Base-by-base conservation (phyloP, 2,329 filamentous ascomycete species). In the Pseudocercospora fuligena region DNA sequence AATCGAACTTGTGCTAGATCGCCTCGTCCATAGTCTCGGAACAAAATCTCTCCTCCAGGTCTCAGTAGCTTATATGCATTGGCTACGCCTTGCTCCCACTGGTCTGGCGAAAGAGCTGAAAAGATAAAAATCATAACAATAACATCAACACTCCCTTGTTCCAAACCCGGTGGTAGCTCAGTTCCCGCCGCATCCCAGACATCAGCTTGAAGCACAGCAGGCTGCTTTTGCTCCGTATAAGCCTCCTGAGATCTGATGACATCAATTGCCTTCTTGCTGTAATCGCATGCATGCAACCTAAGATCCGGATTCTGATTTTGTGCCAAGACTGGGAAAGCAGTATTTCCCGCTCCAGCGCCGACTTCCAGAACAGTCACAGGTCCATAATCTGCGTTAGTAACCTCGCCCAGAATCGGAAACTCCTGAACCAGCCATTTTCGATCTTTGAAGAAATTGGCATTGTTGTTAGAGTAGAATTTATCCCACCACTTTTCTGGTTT, bases 401-500 rank as follows among this genome's bases (percentile, higher is more conserved):
- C 86, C 65, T 92, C 86, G 25, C 86, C 87, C n/a, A 99, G 83
- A 3, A 98, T 83, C 0, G 95, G 95, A 71, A 99, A 99, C 79
- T 99, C 95, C 79, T 98, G 94, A 70, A 91, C 90, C 33, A 99
- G 83, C 95, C 95, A 99, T 79, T 98, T 98, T 70, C 95, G 88
- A 78, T 99, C 92, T 82, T 99, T 99, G 88, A 99, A 99, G 82
- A 99, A 99, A 77, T 98, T 98, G 74, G 90, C 88, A 21, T 92
- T 92, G 81, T 99, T 98, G 82, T 98, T 97, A 81, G 95, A 94
- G 84, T 99, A 99, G 82, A 99, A 99, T 63, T 91, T 83, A 76
- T 99, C 95, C 95, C 95, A 99, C 92, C 93, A 98, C 80, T 93
- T 97, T 69, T 92, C 94, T 0, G 95, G 95, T 71, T 96, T 88